Conservation (phyloP, 768 basidiomycete species). For the Thelephora aurantiotincta region DNA sequence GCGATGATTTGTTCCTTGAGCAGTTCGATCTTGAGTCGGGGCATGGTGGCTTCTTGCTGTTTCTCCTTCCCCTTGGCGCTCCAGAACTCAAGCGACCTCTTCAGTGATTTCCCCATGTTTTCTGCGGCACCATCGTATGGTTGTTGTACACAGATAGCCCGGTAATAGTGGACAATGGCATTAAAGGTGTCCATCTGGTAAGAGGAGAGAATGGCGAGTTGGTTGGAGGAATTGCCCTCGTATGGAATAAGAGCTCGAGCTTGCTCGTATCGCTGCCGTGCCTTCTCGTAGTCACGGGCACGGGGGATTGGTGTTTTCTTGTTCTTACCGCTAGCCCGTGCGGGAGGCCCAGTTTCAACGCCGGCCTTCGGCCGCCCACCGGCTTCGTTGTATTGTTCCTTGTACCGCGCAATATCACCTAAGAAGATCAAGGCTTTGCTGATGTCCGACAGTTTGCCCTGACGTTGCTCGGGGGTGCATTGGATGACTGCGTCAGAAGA, state of each 20-base stretch:
- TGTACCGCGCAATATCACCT: conserved; percentile 90
- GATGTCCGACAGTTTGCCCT: conserved; percentile 55
- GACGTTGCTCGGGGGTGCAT: conserved; percentile 36
- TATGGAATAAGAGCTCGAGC: conserved; percentile 71
- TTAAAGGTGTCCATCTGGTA: conserved; percentile 75
- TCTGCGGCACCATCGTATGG: conserved; percentile 82
- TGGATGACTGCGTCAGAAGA: conserved; percentile 29
- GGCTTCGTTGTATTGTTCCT: conserved; percentile 75
- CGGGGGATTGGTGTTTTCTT: conserved; percentile 25
- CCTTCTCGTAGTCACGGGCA: conserved; percentile 57
- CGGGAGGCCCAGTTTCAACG: conserved; percentile 42
- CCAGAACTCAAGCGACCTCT: conserved; percentile 51
- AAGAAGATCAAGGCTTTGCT: conserved; percentile 85
- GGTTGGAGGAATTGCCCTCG: conserved; percentile 92
- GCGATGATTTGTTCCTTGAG: conserved; percentile 68
- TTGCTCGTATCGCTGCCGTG: conserved; percentile 73
- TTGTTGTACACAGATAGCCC: conserved; percentile 73
- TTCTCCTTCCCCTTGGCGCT: conserved; percentile 22
- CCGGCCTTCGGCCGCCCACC: conserved; percentile 52
- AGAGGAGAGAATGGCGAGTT: conserved; percentile 83
- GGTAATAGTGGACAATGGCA: conserved; percentile 78
- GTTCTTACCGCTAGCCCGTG: conserved; percentile 16
- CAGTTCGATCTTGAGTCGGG: conserved; percentile 39
- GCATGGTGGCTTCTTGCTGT: conserved; percentile 20
- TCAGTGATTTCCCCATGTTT: conserved; percentile 65